phyloP scores from a whole-genome alignment of 805 yeast species.

The Teunomyces aglyptinius region DNA sequence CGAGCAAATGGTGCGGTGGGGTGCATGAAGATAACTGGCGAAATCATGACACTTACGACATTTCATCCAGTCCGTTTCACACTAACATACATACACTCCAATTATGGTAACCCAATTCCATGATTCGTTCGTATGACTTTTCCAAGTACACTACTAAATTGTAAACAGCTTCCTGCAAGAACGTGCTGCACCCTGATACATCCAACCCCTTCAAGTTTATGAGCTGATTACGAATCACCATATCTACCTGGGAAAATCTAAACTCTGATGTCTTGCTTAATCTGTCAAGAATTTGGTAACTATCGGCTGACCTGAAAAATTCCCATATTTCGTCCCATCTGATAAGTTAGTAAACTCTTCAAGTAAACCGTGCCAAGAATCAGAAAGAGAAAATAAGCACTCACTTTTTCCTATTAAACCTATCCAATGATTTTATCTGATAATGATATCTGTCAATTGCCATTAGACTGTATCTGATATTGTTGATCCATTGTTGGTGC shows the following conservation, averaged over 20 bases:
- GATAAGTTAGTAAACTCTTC: background rate
- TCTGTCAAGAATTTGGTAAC: background rate
- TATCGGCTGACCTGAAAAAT: background rate
- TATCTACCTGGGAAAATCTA: background rate
- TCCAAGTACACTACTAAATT: background rate
- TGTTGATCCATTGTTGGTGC: constrained; percentile 2
- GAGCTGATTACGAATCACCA: background rate
- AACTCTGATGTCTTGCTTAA: background rate
- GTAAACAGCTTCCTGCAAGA: background rate
- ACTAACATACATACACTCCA: background rate
- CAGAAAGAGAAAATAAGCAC: background rate
- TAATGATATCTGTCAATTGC: background rate
- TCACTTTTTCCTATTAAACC: background rate
- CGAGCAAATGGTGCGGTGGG: background rate
- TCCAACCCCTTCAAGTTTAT: constrained; percentile 1
- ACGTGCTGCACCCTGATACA: background rate
- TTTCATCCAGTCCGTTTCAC: background rate
- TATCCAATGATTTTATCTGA: background rate
- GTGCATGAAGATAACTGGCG: background rate
- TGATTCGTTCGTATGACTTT: background rate
- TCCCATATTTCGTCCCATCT: background rate
- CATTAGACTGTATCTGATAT: background rate
- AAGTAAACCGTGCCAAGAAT: background rate
- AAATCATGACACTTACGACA: background rate
- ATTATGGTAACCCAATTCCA: constrained; percentile 1